Base-by-base conservation (phyloP, 73 alveolate species). In the Breviolum minutum region DNA sequence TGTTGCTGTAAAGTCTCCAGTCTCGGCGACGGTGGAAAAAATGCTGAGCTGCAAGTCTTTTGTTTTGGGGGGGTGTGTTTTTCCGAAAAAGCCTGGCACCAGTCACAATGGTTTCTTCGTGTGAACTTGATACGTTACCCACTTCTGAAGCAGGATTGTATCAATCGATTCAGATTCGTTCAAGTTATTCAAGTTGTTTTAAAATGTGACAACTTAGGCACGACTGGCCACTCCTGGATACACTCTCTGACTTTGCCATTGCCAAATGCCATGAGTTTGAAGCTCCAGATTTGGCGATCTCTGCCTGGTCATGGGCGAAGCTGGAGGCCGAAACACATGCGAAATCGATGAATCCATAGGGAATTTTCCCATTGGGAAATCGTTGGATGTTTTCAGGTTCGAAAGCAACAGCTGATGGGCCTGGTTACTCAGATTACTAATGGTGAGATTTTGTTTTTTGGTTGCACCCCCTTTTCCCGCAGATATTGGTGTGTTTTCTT, bases 241-340 rank as follows among this genome's bases (percentile, higher is more conserved):
- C 84, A 13, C 22, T 64, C 9, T 64, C 90, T 29, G 63, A 54
- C 32, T 60, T 54, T 7, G 74, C 97, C 79, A n/a, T 62, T 92
- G 97, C 89, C 16, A 89, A 90, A 40, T 92, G 90, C 89, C 64
- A 63, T 26, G 97, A 92, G 97, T 92, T 92, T 63, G 97, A 92
- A 63, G 97, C 90, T 32, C 97, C 73, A 89, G 97, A 92, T n/a
- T 40, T 62, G 80, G 97, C 97, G 19, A 92, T 92, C 89, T 74
- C 90, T 0, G 97, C 97, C 8, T 92, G 97, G 97, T 92, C 90
- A 12, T 92, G 97, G 97, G 97, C 97, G 80, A 92, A 74, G 80
- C 40, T 92, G 80, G 97, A 92, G 97, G 97, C 96, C 22, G 77
- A 66, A 66, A 66, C 11, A 1, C 27, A 7, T 77, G 11, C 61